A percentile compares a stretch with the other conserved stretches of the same genome.
phyloP scores from a whole-genome alignment of 2,329 filamentous ascomycete genomes.

The Thielaviopsis euricoi region DNA sequence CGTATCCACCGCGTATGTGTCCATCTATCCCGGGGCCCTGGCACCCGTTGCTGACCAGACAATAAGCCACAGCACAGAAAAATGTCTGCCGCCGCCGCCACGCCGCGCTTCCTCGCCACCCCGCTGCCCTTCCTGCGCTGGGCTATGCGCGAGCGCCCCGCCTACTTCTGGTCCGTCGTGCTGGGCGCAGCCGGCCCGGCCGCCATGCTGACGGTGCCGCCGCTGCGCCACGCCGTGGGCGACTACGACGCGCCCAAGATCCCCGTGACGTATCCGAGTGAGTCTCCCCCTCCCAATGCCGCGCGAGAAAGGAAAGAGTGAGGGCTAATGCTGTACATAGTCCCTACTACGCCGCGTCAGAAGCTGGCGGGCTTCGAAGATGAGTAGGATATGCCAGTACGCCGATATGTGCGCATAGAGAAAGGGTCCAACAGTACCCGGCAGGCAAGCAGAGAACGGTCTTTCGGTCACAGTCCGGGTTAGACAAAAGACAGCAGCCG shows the following conservation, averaged over 20 bases:
- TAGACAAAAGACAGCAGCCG: too few species aligned
- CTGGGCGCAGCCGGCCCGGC: slow-evolving; percentile 60
- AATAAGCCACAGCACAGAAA: too few species aligned
- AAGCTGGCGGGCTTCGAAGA: slow-evolving; percentile 45
- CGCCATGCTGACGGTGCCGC: slow-evolving; percentile 53
- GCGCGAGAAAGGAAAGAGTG: too few species aligned
- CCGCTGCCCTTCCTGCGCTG: slow-evolving; percentile 78
- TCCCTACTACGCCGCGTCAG: slow-evolving; percentile 43
- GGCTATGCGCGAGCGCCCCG: slow-evolving; percentile 75
- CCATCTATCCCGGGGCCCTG: too few species aligned
- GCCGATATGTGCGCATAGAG: too few species aligned
- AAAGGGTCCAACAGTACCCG: slow-evolving; percentile 12
- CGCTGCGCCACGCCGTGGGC: slow-evolving; percentile 54
- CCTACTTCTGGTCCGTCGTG: slow-evolving; percentile 74
- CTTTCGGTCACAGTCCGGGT: too few species aligned
- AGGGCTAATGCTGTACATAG: slow-evolving; percentile 22
- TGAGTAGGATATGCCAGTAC: too few species aligned
- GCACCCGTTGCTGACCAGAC: too few species aligned
- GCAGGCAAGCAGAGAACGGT: too few species aligned
- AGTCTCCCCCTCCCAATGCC: slow-evolving; percentile 22
- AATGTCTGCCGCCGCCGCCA: slow-evolving; percentile 47
- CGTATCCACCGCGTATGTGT: too few species aligned
- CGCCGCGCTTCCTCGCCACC: slow-evolving; percentile 68
- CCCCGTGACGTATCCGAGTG: slow-evolving; percentile 86
- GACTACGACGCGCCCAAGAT: slow-evolving; percentile 57